Base-by-base conservation (phyloP, 768 basidiomycete genomes). In the Cubamyces sp. region DNA sequence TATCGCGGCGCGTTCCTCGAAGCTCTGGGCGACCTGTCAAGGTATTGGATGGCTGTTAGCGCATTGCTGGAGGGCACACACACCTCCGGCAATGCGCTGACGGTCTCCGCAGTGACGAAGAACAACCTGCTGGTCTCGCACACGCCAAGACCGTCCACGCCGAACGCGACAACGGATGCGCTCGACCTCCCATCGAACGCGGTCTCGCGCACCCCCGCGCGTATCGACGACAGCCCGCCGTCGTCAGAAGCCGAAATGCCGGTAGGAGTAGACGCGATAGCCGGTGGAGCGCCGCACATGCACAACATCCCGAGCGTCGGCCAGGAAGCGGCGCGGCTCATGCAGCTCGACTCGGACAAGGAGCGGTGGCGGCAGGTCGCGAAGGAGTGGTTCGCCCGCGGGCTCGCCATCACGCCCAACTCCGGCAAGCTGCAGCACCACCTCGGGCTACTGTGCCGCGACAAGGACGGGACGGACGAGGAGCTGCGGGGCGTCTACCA, bases 1-100 rank as follows among this genome's bases (percentile, higher is more conserved):
- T 97, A 94, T 79, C 86, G 88, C 61, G 78, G 84, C 2, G 87
- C 88, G 18, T 99, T 97, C 97, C 84, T 98, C 54, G 97, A 99
- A 73, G 94, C 96, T 3, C 86, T 99, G 16, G 97, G 97, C 23
- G 97, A 99, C 75, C 82, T 99, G 30, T 94, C 97, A 0, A 82
- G 96, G 39, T 98, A 98, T 74, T 85, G 91, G 53, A 96, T 97
- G 92, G 89, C 90, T 1, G 92, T 98, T n/a, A 91, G 93, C n/a
- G 88, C 87, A 34, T 87, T 94, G 82, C 81, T 91, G 28, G 81
- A 83, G 26, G 81, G 82, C 26, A 80, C 77, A 37, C 70, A 81
- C 5, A 54, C 61, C 39, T 18, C 62, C 14, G 52, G 67, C 14
- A 76, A 78, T 18, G 73, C 79, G 0, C 79, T 91, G 42, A 89